These are phyloP conservation scores for Ophiostoma ips DNA, from an alignment of 2,329 filamentous ascomycete species.

Conservation along the genomic window DNA sequence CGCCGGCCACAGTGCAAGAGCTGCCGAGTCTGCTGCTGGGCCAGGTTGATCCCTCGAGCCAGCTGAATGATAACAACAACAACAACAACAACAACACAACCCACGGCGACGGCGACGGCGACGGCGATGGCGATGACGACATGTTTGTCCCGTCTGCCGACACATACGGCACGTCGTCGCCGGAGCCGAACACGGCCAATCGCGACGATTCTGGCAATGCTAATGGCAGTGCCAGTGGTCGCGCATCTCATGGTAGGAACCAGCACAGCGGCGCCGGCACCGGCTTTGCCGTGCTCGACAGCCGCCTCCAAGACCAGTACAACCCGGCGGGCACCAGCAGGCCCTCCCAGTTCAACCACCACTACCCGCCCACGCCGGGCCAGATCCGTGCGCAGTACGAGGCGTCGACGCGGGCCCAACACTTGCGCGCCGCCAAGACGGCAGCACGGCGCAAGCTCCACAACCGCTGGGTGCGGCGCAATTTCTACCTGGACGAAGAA, in stretches of 20 bases:
- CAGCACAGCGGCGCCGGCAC: not conserved
- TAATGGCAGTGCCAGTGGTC: not conserved
- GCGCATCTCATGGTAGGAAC: too few species aligned
- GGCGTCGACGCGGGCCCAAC: slow-evolving; percentile 20
- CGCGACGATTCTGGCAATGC: not conserved
- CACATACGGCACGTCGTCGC: not conserved
- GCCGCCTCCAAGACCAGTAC: not conserved
- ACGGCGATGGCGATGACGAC: not conserved
- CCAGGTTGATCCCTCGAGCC: slow-evolving; percentile 4
- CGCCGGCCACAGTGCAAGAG: slow-evolving; percentile 30
- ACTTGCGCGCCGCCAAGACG: slow-evolving; percentile 26
- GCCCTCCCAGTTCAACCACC: not conserved
- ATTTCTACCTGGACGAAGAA: slow-evolving; percentile 77
- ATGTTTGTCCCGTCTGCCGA: slow-evolving; percentile 2
- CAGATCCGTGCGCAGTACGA: slow-evolving; percentile 23
- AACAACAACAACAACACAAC: too few species aligned
- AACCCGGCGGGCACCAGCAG: not conserved
- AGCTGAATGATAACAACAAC: too few species aligned
- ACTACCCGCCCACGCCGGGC: slow-evolving; percentile 3
- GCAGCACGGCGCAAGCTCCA: slow-evolving; percentile 40
- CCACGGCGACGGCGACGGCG: not conserved
- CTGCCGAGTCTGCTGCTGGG: slow-evolving; percentile 25
- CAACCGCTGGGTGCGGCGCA: slow-evolving; percentile 61
- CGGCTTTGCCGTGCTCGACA: not conserved
- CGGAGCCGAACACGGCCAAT: not conserved